phyloP scores from a whole-genome alignment of 805 yeast genomes.

The Pichia rugopelliculosa region DNA sequence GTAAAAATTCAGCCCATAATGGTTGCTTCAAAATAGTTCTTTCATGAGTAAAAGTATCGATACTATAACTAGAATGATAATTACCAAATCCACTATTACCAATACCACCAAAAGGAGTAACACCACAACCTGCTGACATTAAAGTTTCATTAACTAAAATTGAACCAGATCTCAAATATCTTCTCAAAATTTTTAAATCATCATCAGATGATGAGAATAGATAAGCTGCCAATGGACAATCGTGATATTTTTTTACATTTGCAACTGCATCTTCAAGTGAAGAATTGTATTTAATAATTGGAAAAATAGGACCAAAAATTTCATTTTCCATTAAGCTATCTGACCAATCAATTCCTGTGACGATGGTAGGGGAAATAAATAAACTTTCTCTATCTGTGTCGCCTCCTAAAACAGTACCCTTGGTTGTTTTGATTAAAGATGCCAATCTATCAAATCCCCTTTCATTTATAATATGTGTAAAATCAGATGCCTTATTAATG shows the following conservation, averaged over 20 bases:
- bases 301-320: conserved; percentile 80
- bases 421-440: conserved; percentile 37
- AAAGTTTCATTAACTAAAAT: conserved; percentile 61
- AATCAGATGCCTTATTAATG: conserved; percentile 32
- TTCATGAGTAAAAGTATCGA: conserved; percentile 69
- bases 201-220: conserved; percentile 1
- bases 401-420: conserved; percentile 53
- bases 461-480: conserved; percentile 55
- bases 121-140: conserved; percentile 55
- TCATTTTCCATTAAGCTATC: conserved; percentile 73
- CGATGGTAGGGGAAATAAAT: conserved; percentile 66
- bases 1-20: conserved; percentile 52
- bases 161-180: conserved; percentile 57
- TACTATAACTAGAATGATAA: conserved; percentile 70
- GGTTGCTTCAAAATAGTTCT: conserved; percentile 62
- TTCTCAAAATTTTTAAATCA: neutral
- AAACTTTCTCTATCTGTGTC: conserved; percentile 28
- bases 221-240: conserved; percentile 78
- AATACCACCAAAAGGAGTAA: conserved; percentile 86
- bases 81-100: conserved; percentile 79
- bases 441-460: conserved; percentile 43
- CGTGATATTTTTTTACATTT: conserved; percentile 41
- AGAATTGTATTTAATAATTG: conserved; percentile 46
- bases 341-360: conserved; percentile 52
- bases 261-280: conserved; percentile 35